These are phyloP conservation scores for Termitomyces titanicus DNA, from an alignment of 768 basidiomycete species.

Conservation along the genomic window DNA sequence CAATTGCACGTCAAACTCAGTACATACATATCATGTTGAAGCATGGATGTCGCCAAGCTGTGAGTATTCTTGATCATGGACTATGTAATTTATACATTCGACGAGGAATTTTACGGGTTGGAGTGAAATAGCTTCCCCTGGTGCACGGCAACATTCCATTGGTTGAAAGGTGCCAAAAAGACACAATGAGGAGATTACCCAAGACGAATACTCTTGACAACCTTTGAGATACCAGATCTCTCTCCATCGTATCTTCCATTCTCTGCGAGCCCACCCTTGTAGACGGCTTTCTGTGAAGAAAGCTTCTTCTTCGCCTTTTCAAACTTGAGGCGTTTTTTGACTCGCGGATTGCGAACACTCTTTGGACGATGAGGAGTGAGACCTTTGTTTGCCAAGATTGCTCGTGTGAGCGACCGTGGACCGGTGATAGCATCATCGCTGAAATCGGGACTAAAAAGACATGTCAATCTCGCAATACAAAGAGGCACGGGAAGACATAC, in stretches of 20 bases:
- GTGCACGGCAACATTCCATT: neutral
- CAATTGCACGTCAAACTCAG: no score
- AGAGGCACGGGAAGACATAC: slow-evolving; percentile 34
- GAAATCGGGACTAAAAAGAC: slow-evolving; percentile 21
- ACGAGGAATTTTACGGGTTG: no score
- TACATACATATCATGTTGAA: no score
- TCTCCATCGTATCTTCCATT: slow-evolving; percentile 84
- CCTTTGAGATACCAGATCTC: slow-evolving; percentile 87
- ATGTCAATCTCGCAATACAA: slow-evolving; percentile 4
- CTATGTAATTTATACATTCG: no score
- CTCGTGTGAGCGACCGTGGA: slow-evolving; percentile 84
- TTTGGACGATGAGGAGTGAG: slow-evolving; percentile 89
- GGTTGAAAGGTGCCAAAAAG: neutral
- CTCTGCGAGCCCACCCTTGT: slow-evolving; percentile 78
- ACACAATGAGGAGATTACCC: slow-evolving; percentile 29
- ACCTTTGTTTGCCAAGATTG: slow-evolving; percentile 92
- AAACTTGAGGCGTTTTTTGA: slow-evolving; percentile 93
- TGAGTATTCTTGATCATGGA: no score
- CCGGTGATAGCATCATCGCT: slow-evolving; percentile 45
- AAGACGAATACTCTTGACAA: slow-evolving; percentile 82
- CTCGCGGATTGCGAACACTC: slow-evolving; percentile 90
- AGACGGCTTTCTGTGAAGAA: slow-evolving; percentile 86
- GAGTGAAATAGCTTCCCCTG: neutral
- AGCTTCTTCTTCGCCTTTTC: slow-evolving; percentile 95
- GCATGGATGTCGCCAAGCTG: no score